A percentile compares a stretch with the other conserved stretches of the same genome.
These are phyloP conservation scores for Colletotrichum destructivum DNA, from an alignment of 2,329 filamentous ascomycete genomes.

Conservation along the genomic window DNA sequence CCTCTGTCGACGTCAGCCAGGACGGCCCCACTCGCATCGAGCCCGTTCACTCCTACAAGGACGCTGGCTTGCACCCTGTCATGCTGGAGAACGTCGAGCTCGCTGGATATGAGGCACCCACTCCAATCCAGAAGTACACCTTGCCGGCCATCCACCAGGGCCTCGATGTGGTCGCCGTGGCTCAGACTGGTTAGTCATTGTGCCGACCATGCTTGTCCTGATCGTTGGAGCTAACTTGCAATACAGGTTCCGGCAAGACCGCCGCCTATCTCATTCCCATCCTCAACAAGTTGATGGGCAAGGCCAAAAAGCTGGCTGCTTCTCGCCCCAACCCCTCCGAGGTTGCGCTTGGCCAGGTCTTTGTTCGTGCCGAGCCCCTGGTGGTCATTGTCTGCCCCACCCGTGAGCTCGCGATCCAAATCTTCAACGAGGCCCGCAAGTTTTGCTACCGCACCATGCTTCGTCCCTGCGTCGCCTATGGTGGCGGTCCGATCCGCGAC, in stretches of 20 bases:
- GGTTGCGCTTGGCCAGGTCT: constrained; percentile 64
- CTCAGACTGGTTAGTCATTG: constrained; percentile 85
- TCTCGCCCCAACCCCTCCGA: constrained; percentile 77
- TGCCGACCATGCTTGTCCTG: constrained; percentile 11
- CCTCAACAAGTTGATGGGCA: constrained; percentile 93
- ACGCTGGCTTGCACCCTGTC: constrained; percentile 87
- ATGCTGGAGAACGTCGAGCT: constrained; percentile 84
- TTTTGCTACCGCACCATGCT: constrained; percentile 97
- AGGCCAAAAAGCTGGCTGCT: constrained; percentile 89
- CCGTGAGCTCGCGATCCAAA: constrained; percentile 92
- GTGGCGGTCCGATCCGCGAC: constrained; percentile 79
- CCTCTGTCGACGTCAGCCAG: constrained; percentile 68
- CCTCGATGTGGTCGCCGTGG: constrained; percentile 88
- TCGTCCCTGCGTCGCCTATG: constrained; percentile 90
- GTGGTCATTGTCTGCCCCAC: constrained; percentile 89
- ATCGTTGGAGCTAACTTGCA: constrained; percentile 9
- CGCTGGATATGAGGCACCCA: constrained; percentile 80
- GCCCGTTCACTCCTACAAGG: constrained; percentile 73
- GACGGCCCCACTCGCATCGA: constrained; percentile 68
- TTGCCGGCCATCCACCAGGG: constrained; percentile 84
- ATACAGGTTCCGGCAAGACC: constrained; percentile 92
- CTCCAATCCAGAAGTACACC: constrained; percentile 89
- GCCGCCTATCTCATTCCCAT: constrained; percentile 93
- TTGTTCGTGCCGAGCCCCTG: constrained; percentile 85
- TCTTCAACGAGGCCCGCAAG: constrained; percentile 93